These are phyloP conservation scores for Triangularia verruculosa DNA, from an alignment of 2,329 filamentous ascomycete species.

Conservation along the genomic window DNA sequence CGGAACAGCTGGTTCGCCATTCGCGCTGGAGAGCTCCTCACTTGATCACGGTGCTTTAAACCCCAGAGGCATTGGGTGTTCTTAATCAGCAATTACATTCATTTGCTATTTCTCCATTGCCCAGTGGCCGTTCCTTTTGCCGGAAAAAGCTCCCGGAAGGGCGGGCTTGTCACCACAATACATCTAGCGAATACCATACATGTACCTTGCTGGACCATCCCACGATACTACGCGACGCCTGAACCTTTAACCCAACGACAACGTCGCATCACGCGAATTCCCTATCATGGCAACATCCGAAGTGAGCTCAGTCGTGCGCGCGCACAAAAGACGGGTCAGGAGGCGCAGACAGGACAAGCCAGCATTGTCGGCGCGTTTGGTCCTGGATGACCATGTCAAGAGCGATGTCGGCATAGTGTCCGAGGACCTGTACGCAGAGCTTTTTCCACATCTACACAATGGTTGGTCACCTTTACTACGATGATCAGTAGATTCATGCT, in stretches of 20 bases:
- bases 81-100: neutral
- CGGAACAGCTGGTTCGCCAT: slow-evolving; percentile 9
- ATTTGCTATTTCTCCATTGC: neutral
- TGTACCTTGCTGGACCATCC: neutral
- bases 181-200: neutral
- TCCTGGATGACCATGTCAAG: slow-evolving; percentile 81
- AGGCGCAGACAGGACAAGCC: slow-evolving; percentile 66
- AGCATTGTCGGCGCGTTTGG: slow-evolving; percentile 72
- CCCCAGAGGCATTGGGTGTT: neutral
- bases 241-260: neutral
- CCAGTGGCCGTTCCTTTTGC: neutral
- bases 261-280: neutral
- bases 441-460: slow-evolving; percentile 64
- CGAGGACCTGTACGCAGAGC: slow-evolving; percentile 76
- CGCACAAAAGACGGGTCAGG: slow-evolving; percentile 43
- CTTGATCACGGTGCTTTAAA: neutral
- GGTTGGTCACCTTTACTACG: slow-evolving; percentile 42
- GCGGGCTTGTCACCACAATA: neutral
- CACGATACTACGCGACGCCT: slow-evolving; percentile 5
- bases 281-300: slow-evolving; percentile 29
- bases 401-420: slow-evolving; percentile 84
- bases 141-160: neutral
- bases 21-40: neutral
- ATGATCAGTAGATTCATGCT: slow-evolving; percentile 14
- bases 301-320: slow-evolving; percentile 17